Conservation (phyloP, 345 rosid species). For the sweet orange (Citrus sinensis) region DNA sequence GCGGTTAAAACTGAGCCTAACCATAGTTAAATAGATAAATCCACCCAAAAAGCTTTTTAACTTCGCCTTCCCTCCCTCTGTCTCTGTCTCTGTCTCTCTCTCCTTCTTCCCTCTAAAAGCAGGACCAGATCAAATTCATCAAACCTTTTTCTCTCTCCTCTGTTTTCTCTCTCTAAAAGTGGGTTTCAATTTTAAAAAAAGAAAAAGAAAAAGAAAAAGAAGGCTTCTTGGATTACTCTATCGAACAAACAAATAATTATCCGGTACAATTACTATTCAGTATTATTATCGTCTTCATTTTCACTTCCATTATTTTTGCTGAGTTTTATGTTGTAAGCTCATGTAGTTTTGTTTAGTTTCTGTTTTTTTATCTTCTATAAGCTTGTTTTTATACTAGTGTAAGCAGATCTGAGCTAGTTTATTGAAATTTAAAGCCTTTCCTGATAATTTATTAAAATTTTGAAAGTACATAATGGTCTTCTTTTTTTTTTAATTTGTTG, state of each 20-base stretch:
- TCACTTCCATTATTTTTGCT: too few relatives aligned
- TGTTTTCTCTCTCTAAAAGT: too few relatives aligned
- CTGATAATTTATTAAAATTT: too few relatives aligned
- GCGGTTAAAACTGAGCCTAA: constrained; percentile 16
- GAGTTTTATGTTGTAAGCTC: neutral
- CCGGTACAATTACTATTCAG: neutral
- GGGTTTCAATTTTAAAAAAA: too few relatives aligned
- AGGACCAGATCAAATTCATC: neutral
- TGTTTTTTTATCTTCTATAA: neutral
- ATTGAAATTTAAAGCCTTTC: too few relatives aligned
- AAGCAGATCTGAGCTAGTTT: constrained; percentile 8
- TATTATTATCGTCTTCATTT: neutral
- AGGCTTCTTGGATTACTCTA: too few relatives aligned
- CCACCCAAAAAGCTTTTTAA: too few relatives aligned
- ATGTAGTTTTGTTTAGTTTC: neutral
- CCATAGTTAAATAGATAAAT: constrained; percentile 7
- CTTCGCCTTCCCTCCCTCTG: neutral
- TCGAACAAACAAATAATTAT: neutral
- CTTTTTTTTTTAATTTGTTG: neutral
- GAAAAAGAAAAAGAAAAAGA: too few relatives aligned
- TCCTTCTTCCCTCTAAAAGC: neutral
- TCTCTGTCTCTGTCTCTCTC: neutral
- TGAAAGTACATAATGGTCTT: neutral
- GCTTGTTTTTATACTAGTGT: neutral
- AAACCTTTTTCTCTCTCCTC: neutral